These are phyloP conservation scores for Lipomyces kockii DNA, from an alignment of 805 yeast genomes.

Conservation along the genomic window DNA sequence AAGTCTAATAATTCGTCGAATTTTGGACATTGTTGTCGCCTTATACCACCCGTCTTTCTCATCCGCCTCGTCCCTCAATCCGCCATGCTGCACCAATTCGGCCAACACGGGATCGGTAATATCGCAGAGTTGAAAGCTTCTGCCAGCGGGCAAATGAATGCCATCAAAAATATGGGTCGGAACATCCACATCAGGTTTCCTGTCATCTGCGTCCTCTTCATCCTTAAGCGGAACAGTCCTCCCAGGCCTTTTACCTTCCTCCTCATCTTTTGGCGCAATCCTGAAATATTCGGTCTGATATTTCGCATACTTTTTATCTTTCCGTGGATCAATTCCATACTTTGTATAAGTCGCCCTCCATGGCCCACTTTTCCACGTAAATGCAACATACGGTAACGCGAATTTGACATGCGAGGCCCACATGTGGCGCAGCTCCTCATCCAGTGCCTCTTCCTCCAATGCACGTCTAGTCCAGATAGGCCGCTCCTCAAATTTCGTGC, in stretches of 20 bases:
- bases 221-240: slow-evolving; percentile 42
- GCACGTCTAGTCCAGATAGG: slow-evolving; percentile 89
- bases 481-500: slow-evolving; percentile 61
- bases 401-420: slow-evolving; percentile 56
- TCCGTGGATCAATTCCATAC: slow-evolving; percentile 78
- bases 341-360: slow-evolving; percentile 87
- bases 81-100: slow-evolving; percentile 50
- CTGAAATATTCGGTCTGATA: slow-evolving; percentile 90
- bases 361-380: slow-evolving; percentile 85
- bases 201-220: slow-evolving; percentile 45
- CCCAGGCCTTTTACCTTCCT: slow-evolving; percentile 21
- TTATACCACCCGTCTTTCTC: slow-evolving; percentile 82
- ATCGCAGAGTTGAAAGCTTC: slow-evolving; percentile 80
- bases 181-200: slow-evolving; percentile 43
- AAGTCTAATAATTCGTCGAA: slow-evolving; percentile 72
- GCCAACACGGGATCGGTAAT: slow-evolving; percentile 67
- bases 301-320: slow-evolving; percentile 56
- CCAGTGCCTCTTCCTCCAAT: slow-evolving; percentile 46
- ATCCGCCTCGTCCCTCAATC: slow-evolving; percentile 53
- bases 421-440: slow-evolving; percentile 42
- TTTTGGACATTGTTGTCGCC: slow-evolving; percentile 61
- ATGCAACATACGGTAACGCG: slow-evolving; percentile 85
- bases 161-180: slow-evolving; percentile 72
- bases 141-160: slow-evolving; percentile 63
- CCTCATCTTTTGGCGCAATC: slow-evolving; percentile 42